These are phyloP conservation scores for Trypanosoma brucei DNA, from an alignment of 208 protist species.

Conservation along the genomic window DNA sequence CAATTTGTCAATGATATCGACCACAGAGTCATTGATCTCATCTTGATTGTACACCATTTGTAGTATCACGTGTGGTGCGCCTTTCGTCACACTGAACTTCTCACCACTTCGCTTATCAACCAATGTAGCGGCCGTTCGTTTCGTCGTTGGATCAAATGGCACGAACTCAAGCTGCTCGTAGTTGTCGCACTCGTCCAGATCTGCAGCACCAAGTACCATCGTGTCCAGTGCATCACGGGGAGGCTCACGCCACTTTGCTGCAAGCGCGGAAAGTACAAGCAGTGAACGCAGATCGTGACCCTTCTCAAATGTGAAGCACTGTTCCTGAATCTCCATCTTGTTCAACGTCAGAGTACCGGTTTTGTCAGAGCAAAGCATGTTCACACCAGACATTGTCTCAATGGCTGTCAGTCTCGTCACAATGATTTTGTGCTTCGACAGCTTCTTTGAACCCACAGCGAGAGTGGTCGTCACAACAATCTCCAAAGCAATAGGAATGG, in stretches of 20 bases:
- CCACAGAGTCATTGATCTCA: slow-evolving; percentile 66
- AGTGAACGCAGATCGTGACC: slow-evolving; percentile 49
- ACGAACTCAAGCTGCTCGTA: slow-evolving; percentile 71
- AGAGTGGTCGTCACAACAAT: slow-evolving; percentile 86
- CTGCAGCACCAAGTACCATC: slow-evolving; percentile 72
- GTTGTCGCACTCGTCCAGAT: slow-evolving; percentile 78
- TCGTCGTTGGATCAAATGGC: slow-evolving; percentile 64
- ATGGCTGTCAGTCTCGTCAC: slow-evolving; percentile 92
- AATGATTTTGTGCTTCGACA: slow-evolving; percentile 92
- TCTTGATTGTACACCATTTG: slow-evolving; percentile 72
- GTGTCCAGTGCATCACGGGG: slow-evolving; percentile 73
- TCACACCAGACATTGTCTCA: slow-evolving; percentile 67
- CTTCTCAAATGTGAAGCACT: slow-evolving; percentile 68
- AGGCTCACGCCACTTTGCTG: slow-evolving; percentile 76
- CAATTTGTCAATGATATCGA: slow-evolving; percentile 66
- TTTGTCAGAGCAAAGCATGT: slow-evolving; percentile 91
- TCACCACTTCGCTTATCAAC: slow-evolving; percentile 53
- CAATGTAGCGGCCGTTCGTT: slow-evolving; percentile 68
- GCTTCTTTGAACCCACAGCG: slow-evolving; percentile 85
- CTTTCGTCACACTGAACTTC: slow-evolving; percentile 83
- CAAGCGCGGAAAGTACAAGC: slow-evolving; percentile 75
- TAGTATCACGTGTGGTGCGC: slow-evolving; percentile 81
- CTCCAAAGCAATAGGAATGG: slow-evolving; percentile 88
- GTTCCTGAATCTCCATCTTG: slow-evolving; percentile 85
- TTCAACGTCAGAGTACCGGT: slow-evolving; percentile 94